Evolutionary conservation across 805 yeast species (phyloP), one percentile per base, ranked within the genome.

Genomic region (Cyberlindnera suaveolens): DNA sequence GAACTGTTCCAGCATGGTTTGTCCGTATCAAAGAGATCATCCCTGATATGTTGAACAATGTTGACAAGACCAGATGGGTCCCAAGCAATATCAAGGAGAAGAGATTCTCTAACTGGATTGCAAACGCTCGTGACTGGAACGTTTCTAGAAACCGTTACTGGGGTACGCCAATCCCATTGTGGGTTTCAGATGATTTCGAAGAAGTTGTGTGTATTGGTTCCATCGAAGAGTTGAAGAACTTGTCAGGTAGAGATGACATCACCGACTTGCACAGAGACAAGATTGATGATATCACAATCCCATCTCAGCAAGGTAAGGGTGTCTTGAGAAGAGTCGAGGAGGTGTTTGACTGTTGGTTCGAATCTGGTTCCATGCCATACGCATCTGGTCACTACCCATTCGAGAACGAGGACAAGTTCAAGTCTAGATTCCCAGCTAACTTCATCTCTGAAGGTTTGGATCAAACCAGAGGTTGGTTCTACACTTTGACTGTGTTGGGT

Each of bases 391-490:
- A 93, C 66, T 93, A 90, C 64, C 99, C 99, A 53, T 93, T 93
- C 64, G 96, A 91, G 69, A 77, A 78, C 61, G 68, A 78, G 62
- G 89, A 86, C 14, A 65, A 64, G 38, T 91, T 91, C 70, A 60
- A 70, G 31, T 63, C 75, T 44, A 77, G 85, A 38, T 95, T 87
- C 82, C 99, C 99, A 38, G 99, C 96, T 36, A 91, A 93, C 67
- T 93, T 93, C 68, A 93, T 93, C 58, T 84, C 96, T 47, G 99
- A 93, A 75, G 99, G 99, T 70, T 78, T 93, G 57, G 99, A 93
- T 70, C 99, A 93, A 74, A 93, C 99, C 46, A 87, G 99, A 79
- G 99, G 99, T 64, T 93, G 99, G 99, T 93, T 93, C 71, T 93
- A 93, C 68, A 93, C 99, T 41, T 75, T 93, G 65, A 83, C 95